phyloP scores from a whole-genome alignment of 2,329 filamentous ascomycete genomes.

The Stachybotrys chlorohalonatus region DNA sequence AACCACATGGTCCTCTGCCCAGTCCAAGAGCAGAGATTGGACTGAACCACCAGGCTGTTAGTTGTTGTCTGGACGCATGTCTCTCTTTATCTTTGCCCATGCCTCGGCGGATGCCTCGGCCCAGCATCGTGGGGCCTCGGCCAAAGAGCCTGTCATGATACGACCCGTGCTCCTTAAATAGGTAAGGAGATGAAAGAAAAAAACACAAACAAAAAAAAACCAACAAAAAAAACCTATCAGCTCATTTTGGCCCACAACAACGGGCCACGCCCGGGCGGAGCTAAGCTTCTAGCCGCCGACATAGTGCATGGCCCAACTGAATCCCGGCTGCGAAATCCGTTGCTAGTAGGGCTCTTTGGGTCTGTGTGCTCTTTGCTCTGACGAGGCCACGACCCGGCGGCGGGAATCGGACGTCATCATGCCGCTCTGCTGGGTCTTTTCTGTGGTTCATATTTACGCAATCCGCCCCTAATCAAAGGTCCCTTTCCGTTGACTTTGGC shows the following conservation, averaged over 20 bases:
- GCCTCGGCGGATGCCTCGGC: neutral
- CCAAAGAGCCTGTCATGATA: too few relatives aligned
- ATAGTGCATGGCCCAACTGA: neutral
- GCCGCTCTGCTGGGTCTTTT: neutral
- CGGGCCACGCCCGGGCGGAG: too few relatives aligned
- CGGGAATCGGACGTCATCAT: neutral
- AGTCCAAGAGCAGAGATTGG: too few relatives aligned
- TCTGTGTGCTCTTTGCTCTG: too few relatives aligned
- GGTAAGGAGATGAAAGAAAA: neutral
- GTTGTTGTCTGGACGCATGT: neutral
- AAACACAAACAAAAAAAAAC: neutral
- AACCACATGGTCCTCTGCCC: neutral
- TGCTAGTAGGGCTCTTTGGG: neutral
- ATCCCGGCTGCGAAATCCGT: neutral
- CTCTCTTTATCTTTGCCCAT: neutral
- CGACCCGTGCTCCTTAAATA: too few relatives aligned
- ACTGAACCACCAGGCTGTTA: neutral
- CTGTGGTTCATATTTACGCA: neutral
- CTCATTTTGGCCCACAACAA: neutral
- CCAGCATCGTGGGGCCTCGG: neutral
- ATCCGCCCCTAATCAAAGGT: neutral
- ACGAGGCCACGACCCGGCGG: too few relatives aligned
- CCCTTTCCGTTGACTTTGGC: neutral
- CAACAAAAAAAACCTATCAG: neutral
- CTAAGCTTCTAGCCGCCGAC: neutral